A percentile compares a stretch with the other conserved stretches of the same genome.
phyloP scores from a whole-genome alignment of 257 asterid species.

The Solanum rostratum region DNA sequence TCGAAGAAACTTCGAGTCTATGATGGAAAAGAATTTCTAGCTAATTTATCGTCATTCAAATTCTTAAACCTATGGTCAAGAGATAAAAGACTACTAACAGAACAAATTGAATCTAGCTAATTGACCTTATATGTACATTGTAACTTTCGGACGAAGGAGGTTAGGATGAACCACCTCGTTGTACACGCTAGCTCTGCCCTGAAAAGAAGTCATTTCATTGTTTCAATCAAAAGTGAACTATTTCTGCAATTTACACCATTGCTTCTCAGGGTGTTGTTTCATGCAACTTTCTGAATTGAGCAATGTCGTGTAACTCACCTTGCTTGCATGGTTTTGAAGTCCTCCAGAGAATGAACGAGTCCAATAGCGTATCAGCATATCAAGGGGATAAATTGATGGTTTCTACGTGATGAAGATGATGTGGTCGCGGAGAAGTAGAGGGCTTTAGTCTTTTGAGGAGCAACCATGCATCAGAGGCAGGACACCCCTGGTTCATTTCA shows the following conservation, averaged over 20 bases:
- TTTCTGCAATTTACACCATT: neutral
- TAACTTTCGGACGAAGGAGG: neutral
- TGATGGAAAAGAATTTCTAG: neutral
- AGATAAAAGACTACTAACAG: neutral
- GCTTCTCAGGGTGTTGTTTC: neutral
- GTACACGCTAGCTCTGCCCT: neutral
- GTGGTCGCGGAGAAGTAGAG: conserved; percentile 11
- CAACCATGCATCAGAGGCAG: conserved; percentile 59
- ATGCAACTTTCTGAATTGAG: neutral
- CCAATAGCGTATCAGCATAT: neutral
- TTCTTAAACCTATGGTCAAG: neutral
- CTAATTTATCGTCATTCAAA: neutral
- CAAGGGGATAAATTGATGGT: conserved; percentile 39
- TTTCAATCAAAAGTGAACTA: neutral
- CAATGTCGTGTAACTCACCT: neutral
- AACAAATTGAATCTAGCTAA: neutral
- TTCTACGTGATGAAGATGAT: conserved; percentile 8
- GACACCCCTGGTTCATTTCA: conserved; percentile 72
- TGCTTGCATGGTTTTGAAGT: neutral
- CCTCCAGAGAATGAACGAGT: neutral
- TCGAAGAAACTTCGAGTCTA: neutral
- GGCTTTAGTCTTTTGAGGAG: conserved; percentile 55
- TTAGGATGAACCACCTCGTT: neutral
- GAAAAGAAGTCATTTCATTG: neutral
- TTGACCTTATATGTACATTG: neutral